Base-by-base conservation (phyloP, 495 filamentous ascomycete genomes). In the Penicillium silybi region DNA sequence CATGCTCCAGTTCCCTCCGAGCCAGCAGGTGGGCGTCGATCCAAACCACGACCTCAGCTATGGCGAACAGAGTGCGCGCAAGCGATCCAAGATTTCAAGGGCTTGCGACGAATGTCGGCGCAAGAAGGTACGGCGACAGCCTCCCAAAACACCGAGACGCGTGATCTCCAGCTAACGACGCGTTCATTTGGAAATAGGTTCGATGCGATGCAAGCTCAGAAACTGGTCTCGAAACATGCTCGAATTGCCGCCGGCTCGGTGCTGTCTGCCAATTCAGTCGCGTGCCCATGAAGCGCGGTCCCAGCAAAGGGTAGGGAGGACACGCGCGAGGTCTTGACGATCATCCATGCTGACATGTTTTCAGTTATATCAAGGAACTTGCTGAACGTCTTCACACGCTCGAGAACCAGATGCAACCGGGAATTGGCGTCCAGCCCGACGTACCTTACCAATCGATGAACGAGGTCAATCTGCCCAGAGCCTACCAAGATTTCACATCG, bases 81-180 rank as follows among this genome's bases (percentile, higher is more conserved):
- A 95, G 65, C 77, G 92, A 52, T 88, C 88, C 0, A 97, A 97
- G 69, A 91, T 95, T 0, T 96, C 92, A 2, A 78, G 92, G 22
- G 92, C 92, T 1, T 97, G 92, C 56, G 92, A 97, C 68, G 92
- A 97, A 62, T 97, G 92, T 63, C 81, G 92, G 44, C 81, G 92
- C 45, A 97, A 97, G 68, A 97, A 97, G 79, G 84, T 86, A 72
- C 18, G 58, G 44, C 54, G 35, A 40, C 16, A 45, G 17, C 26
- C 41, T 37, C 46, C 19, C 43, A 32, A 45, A 7, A 57, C 53
- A 52, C 53, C 54, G 53, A 53, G 53, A 52, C 48, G 49, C 53
- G 57, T 51, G 17, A 32, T 44, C 27, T 29, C 37, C 38, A 41
- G 38, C 58, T 70, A 60, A 69, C 58, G 20, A 45, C 49, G 22